phyloP scores from a whole-genome alignment of 768 basidiomycete genomes.

The Pseudohyphozyma bogoriensis region DNA sequence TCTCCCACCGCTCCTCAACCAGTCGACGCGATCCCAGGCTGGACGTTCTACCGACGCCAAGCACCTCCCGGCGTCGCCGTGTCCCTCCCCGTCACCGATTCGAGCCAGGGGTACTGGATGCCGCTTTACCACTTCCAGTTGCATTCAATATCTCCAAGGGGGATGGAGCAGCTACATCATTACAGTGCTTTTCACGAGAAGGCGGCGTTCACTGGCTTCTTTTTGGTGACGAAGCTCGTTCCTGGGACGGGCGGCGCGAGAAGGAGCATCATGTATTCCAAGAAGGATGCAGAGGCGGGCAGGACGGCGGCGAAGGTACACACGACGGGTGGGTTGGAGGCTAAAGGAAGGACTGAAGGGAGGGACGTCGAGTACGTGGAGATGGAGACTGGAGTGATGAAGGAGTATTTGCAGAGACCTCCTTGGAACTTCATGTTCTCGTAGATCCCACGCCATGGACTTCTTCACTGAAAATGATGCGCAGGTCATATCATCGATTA shows the following conservation, averaged over 20 bases:
- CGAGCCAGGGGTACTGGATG: neutral
- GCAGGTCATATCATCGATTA: neutral
- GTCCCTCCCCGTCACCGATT: slow-evolving; percentile 7
- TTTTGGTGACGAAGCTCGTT: slow-evolving; percentile 18
- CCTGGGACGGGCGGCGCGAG: slow-evolving; percentile 21
- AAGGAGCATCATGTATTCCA: slow-evolving; percentile 18
- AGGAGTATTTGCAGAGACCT: slow-evolving; percentile 1
- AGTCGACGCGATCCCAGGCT: slow-evolving; percentile 18
- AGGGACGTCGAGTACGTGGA: slow-evolving; percentile 25
- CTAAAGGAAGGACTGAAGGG: slow-evolving; percentile 14
- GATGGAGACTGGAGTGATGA: slow-evolving; percentile 20
- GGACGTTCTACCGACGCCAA: slow-evolving; percentile 24
- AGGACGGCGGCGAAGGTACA: slow-evolving; percentile 12
- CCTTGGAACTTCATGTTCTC: neutral
- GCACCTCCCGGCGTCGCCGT: slow-evolving; percentile 2
- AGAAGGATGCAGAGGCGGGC: slow-evolving; percentile 2
- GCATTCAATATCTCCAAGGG: slow-evolving; percentile 11
- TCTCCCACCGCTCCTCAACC: neutral
- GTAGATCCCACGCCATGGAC: neutral
- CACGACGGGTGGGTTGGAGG: slow-evolving; percentile 21
- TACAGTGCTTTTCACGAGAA: slow-evolving; percentile 13
- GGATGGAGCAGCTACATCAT: too few relatives aligned
- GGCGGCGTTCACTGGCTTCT: slow-evolving; percentile 16
- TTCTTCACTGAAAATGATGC: neutral
- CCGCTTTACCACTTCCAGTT: slow-evolving; percentile 22